Evolutionary conservation across 305 asterid species (phyloP).

Genomic region (Fraxinus angustifolia): DNA sequence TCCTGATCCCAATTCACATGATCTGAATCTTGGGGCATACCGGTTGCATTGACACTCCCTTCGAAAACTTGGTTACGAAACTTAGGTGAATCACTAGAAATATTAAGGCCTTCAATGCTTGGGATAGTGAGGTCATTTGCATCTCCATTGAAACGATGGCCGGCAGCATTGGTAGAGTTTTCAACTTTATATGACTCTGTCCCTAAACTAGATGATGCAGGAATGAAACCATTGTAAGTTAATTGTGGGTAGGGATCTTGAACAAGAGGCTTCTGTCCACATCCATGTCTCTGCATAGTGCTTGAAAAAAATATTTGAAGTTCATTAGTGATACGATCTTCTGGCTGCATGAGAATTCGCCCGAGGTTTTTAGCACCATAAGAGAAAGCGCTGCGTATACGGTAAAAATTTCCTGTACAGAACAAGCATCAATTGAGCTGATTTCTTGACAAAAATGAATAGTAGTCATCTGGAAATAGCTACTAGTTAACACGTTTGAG

Average conservation of each 20-base stretch:
- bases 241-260: slow-evolving; percentile 31
- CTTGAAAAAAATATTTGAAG: slow-evolving; percentile 62
- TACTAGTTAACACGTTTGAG: not conserved
- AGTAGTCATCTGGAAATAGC: not conserved
- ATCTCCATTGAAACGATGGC: slow-evolving; percentile 31
- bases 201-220: slow-evolving; percentile 24
- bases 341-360: slow-evolving; percentile 49
- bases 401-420: slow-evolving; percentile 64
- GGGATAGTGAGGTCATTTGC: slow-evolving; percentile 41
- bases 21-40: slow-evolving; percentile 18
- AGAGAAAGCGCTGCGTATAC: slow-evolving; percentile 81
- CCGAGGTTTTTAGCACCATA: slow-evolving; percentile 78
- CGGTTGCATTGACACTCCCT: not conserved
- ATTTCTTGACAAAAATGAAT: not conserved
- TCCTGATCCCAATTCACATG: slow-evolving; percentile 23
- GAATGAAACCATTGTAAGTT: slow-evolving; percentile 20
- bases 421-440: not conserved
- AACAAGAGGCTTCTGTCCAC: slow-evolving; percentile 54
- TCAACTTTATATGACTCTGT: slow-evolving; percentile 24
- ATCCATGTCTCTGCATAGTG: slow-evolving; percentile 66
- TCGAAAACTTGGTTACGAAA: slow-evolving; percentile 12
- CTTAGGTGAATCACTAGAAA: slow-evolving; percentile 27
- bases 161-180: slow-evolving; percentile 16
- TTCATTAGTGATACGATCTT: slow-evolving; percentile 45
- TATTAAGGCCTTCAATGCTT: slow-evolving; percentile 30